phyloP scores from a whole-genome alignment of 768 basidiomycete genomes.

The Suillus brevipes region DNA sequence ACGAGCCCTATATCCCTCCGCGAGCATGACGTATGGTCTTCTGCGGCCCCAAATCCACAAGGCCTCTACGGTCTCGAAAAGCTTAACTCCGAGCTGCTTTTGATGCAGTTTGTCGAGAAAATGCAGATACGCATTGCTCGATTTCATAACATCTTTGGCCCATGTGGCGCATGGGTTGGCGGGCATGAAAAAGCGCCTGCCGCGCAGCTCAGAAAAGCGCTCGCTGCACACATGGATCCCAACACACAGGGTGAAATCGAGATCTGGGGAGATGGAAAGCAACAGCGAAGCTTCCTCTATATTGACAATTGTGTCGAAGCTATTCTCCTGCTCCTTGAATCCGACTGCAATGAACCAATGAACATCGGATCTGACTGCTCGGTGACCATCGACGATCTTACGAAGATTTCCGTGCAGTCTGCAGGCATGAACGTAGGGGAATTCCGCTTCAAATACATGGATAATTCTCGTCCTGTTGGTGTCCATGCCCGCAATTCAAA shows the following conservation, averaged over 20 bases:
- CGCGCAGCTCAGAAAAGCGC: constrained; percentile 54
- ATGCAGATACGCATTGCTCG: constrained; percentile 49
- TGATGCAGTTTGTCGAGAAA: constrained; percentile 31
- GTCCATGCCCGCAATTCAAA: constrained; percentile 54
- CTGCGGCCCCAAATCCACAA: constrained; percentile 45
- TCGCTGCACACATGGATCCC: constrained; percentile 28
- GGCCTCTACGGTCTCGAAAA: constrained; percentile 64
- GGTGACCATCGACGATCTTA: constrained; percentile 44
- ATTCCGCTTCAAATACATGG: constrained; percentile 31
- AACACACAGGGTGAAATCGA: constrained; percentile 36
- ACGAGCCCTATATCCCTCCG: constrained; percentile 42
- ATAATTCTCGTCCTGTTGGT: constrained; percentile 39
- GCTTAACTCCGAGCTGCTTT: constrained; percentile 47
- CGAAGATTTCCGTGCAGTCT: constrained; percentile 37
- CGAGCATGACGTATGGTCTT: constrained; percentile 45
- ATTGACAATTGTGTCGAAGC: constrained; percentile 57
- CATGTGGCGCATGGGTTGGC: constrained; percentile 50
- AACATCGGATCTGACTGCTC: constrained; percentile 54
- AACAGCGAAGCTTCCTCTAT: constrained; percentile 56
- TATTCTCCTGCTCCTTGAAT: constrained; percentile 43
- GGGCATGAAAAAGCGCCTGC: constrained; percentile 63
- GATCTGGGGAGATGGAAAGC: constrained; percentile 57
- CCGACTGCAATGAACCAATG: constrained; percentile 36
- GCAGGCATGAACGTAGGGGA: constrained; percentile 30
- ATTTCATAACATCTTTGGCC: constrained; percentile 62